Percentiles rank a stretch among this genome's conserved stretches.
phyloP scores from a whole-genome alignment of 108 stramenopile species.

The Cyclotella baltica region DNA sequence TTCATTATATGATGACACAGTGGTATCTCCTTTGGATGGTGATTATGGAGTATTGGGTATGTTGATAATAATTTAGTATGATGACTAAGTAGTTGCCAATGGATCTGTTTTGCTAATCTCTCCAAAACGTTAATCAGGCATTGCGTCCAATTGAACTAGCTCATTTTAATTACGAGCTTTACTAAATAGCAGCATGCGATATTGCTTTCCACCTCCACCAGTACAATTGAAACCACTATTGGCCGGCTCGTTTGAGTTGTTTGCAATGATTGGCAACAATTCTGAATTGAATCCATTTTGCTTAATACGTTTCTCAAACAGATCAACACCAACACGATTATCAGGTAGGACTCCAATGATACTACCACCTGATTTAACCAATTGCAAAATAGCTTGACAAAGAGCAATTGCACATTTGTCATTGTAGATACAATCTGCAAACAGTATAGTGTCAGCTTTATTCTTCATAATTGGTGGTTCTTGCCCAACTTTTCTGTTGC shows the following conservation, averaged over 20 bases:
- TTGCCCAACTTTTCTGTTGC: not conserved
- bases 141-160: no score
- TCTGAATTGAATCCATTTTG: slow-evolving; percentile 1
- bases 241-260: not conserved
- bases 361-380: slow-evolving; percentile 2
- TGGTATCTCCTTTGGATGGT: no score
- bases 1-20: not conserved
- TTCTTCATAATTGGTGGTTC: not conserved
- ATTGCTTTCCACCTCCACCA: not conserved
- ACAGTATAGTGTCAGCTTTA: slow-evolving; percentile 16
- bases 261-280: not conserved
- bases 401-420: slow-evolving; percentile 20
- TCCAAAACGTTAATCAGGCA: no score
- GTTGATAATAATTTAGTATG: no score
- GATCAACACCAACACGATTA: slow-evolving; percentile 14
- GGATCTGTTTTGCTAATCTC: no score
- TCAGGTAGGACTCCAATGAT: slow-evolving; percentile 24
- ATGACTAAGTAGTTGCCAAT: no score
- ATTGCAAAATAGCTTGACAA: not conserved
- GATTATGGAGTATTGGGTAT: no score
- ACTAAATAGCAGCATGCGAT: not conserved
- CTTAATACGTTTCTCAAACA: slow-evolving; percentile 20
- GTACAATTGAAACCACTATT: not conserved
- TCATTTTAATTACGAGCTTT: no score
- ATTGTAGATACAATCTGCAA: slow-evolving; percentile 26